phyloP scores from a whole-genome alignment of 2,329 filamentous ascomycete species.

The Colletotrichum salicis region DNA sequence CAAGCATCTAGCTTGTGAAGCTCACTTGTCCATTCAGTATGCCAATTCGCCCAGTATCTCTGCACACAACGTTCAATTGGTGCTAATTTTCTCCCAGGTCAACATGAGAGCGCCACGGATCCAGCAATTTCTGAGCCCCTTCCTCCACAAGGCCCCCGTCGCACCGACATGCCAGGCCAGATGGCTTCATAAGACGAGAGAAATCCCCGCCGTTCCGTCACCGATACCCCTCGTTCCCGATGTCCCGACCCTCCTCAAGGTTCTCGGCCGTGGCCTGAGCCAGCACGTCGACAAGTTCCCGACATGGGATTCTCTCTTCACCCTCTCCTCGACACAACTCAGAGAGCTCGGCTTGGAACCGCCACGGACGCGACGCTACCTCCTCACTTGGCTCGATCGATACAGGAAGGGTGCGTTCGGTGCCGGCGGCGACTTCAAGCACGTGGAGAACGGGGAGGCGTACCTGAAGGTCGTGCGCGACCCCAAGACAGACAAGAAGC shows the following conservation, averaged over 20 bases:
- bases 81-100: conserved; percentile 15
- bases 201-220: conserved; percentile 62
- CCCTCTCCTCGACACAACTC: conserved; percentile 79
- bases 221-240: conserved; percentile 90
- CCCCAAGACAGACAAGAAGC: conserved; percentile 56
- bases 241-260: conserved; percentile 83
- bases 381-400: conserved; percentile 87
- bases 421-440: conserved; percentile 81
- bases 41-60: neutral
- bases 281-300: conserved; percentile 88
- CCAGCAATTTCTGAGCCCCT: conserved; percentile 29
- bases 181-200: conserved; percentile 56
- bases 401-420: conserved; percentile 83
- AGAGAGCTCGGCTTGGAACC: conserved; percentile 88
- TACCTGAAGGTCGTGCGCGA: conserved; percentile 60
- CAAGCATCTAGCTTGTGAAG: conserved; percentile 12
- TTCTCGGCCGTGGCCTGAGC: conserved; percentile 89
- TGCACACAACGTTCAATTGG: neutral
- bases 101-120: conserved; percentile 36
- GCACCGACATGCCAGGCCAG: conserved; percentile 49
- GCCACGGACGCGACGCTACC: conserved; percentile 81
- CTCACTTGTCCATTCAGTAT: neutral
- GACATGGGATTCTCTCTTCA: conserved; percentile 91
- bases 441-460: conserved; percentile 70
- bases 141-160: conserved; percentile 37